Base-by-base conservation (phyloP, 1,284 basidiomycete genomes). In the Trichosporon coremiiforme region DNA sequence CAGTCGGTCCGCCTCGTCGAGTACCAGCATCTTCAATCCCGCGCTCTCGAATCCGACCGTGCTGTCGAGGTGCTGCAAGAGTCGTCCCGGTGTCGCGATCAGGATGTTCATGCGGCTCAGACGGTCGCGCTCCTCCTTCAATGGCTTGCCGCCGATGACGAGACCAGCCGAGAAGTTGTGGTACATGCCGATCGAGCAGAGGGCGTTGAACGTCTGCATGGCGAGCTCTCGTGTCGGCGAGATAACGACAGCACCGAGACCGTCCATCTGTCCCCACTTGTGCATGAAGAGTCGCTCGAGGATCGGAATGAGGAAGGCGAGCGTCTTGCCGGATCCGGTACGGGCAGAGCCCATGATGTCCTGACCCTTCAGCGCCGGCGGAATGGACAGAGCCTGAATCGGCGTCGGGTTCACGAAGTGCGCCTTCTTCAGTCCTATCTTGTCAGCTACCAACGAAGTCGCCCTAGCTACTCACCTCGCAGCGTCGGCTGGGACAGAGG, bases 31-130 rank as follows among this genome's bases (percentile, higher is more conserved):
- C 81, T 98, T 95, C 31, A 99, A 84, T 77, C 94, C 93, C 74
- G 92, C 90, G 45, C 90, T 90, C 72, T 96, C 94, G 76, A 99
- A 98, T 1, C 95, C 95, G 65, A 95, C 89, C 0, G 97, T 98
- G 84, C 98, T 95, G 80, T 99, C 97, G 90, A 99, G 92, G 82
- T 99, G 97, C 80, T 99, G 97, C 67, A 99, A 85, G 35, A 99
- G 85, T 67, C 97, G 88, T 17, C 96, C 97, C 0, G 96, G 96
- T 2, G 97, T 98, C 1, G 96, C 95, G 22, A 99, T 93, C 31
- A 99, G 88, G 71, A 99, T 97, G 80, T 99, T 99, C 95, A 99
- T 98, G 65, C 92, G 87, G 13, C 90, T 88, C 57, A 99, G 82
- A 13, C 97, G 86, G 29, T 95, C 94, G 68, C 90, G 87, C 81